Evolutionary conservation across 2,329 filamentous ascomycete genomes (phyloP), one percentile per base, ranked within the genome.

Genomic region (Drechslerella dactyloides): DNA sequence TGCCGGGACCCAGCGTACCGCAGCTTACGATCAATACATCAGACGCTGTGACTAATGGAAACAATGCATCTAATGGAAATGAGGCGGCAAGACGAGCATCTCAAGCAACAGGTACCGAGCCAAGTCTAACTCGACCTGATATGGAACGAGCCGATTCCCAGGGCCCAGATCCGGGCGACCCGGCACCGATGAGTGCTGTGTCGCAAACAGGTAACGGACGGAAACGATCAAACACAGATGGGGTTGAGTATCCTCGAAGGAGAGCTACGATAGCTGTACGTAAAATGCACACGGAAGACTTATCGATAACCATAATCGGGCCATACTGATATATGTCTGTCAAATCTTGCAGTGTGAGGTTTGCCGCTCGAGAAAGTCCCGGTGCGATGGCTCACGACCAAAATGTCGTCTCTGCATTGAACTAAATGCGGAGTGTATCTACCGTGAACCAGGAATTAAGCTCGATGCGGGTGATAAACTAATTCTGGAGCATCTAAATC

Each of bases 401-500:
- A 93, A 92, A 79, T 94, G 90, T 81, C 89, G 91, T 79, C 86
- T 94, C 37, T 94, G 90, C 80, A 87, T 88, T 8, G 90, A 93
- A 78, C 82, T 93, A 44, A 89, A 90, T 61, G 90, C 90, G 50
- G 89, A 93, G 74, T 94, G 90, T 79, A 85, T 93, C 74, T 94
- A 94, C 79, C 86, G 90, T 74, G 90, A 94, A 78, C 90, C 90
- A 5, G 90, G 90, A 1, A 90, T 93, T 82, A 94, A 94, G 80
- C 85, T 94, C 8, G 90, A 94, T 78, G 90, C 90, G 37, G 90
- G 90, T 74, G 90, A 93, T 82, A 93, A 93, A 81, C 83, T 94
- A 64, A 94, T 94, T 73, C 81, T 94, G 40, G 90, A 93, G 78
- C 88, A 89, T 63, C 82, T 94, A 37, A 86, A 85, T 76, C 87